phyloP scores from a whole-genome alignment of 2,329 filamentous ascomycete species.

The Fusarium setosum region DNA sequence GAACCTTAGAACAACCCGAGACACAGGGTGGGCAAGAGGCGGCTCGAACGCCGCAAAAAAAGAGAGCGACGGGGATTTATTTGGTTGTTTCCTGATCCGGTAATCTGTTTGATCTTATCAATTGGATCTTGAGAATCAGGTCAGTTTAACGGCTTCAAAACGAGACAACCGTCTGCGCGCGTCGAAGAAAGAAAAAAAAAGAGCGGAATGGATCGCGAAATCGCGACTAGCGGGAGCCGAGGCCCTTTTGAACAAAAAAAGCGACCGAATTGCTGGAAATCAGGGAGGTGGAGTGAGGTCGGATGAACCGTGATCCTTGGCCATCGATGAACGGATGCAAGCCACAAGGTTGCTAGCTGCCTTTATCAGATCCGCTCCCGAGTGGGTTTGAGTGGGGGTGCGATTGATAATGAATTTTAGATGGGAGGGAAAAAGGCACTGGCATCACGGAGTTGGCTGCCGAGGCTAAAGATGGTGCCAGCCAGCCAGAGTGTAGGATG shows the following conservation, averaged over 20 bases:
- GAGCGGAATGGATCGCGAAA: not conserved
- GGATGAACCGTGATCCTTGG: slow-evolving; percentile 33
- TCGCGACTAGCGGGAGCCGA: slow-evolving; percentile 9
- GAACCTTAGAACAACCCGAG: not conserved
- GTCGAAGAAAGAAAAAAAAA: not conserved
- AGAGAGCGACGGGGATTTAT: not conserved
- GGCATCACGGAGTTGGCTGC: slow-evolving; percentile 14
- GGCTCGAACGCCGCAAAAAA: not conserved
- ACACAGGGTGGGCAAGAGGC: not conserved
- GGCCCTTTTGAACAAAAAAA: slow-evolving; percentile 21
- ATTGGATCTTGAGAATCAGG: not conserved
- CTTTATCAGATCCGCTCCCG: slow-evolving; percentile 36
- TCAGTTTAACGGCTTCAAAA: slow-evolving; percentile 12
- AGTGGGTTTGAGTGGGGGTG: slow-evolving; percentile 19
- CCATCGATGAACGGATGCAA: slow-evolving; percentile 7
- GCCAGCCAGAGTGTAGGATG: not conserved
- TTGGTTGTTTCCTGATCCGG: slow-evolving; percentile 1
- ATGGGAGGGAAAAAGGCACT: slow-evolving; percentile 7
- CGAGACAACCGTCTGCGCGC: not conserved
- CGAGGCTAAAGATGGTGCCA: not conserved
- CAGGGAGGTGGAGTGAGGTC: slow-evolving; percentile 29
- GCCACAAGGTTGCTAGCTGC: slow-evolving; percentile 23
- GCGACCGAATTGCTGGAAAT: not conserved
- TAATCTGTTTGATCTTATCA: not conserved
- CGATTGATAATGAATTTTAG: slow-evolving; percentile 36